Conservation (phyloP, 345 rosid species). For the Bruguiera parviflora region DNA sequence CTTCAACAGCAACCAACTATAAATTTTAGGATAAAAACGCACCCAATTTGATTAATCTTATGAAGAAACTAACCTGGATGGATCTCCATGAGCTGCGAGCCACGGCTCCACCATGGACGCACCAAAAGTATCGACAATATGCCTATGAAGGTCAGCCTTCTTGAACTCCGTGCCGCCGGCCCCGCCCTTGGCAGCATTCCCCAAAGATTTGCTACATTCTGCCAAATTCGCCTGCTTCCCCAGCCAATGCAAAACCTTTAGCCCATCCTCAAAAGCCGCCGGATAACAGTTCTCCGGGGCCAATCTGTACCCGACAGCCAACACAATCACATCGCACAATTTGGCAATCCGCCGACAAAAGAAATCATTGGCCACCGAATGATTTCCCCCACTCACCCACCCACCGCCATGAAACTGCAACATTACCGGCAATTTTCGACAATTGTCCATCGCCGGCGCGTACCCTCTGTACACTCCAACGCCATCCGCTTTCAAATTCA, state of each 20-base stretch:
- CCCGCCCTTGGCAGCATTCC: slow-evolving; percentile 26
- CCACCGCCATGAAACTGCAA: slow-evolving; percentile 98
- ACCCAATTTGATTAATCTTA: neutral
- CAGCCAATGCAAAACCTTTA: slow-evolving; percentile 80
- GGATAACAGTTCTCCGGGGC: slow-evolving; percentile 91
- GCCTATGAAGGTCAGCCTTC: slow-evolving; percentile 55
- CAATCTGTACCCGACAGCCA: slow-evolving; percentile 87
- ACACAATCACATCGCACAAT: slow-evolving; percentile 73
- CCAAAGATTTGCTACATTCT: slow-evolving; percentile 73
- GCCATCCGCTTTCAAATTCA: slow-evolving; percentile 39
- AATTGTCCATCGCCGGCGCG: slow-evolving; percentile 37
- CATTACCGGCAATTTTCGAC: slow-evolving; percentile 66
- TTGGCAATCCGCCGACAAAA: slow-evolving; percentile 79
- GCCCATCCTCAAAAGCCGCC: slow-evolving; percentile 81
- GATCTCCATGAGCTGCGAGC: slow-evolving; percentile 91
- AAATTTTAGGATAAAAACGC: neutral
- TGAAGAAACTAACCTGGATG: slow-evolving; percentile 54
- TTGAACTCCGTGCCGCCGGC: slow-evolving; percentile 47
- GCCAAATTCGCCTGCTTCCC: slow-evolving; percentile 96
- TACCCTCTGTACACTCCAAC: slow-evolving; percentile 59
- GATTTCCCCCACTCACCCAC: slow-evolving; percentile 74
- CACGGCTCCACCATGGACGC: slow-evolving; percentile 95
- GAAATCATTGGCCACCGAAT: slow-evolving; percentile 65
- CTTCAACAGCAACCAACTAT: neutral
- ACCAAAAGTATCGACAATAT: slow-evolving; percentile 76